Percentiles rank a stretch among this genome's conserved stretches.
Conservation (phyloP, 805 yeast genomes). For the Saccharomyces mikatae region DNA sequence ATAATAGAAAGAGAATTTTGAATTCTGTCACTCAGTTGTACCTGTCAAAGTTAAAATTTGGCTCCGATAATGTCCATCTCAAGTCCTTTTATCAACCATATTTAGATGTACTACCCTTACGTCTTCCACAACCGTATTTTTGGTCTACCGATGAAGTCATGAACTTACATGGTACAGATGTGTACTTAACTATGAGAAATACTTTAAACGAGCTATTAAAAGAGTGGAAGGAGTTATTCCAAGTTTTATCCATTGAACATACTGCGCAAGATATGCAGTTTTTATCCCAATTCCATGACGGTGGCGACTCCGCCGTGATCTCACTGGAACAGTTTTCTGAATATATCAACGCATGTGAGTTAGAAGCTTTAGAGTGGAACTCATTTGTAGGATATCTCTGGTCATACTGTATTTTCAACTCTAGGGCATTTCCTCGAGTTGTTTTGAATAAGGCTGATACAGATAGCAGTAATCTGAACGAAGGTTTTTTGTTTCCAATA, state of each 20-base stretch:
- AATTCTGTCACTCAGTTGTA: constrained; percentile 34
- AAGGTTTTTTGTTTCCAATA: constrained; percentile 68
- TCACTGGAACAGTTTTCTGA: background rate
- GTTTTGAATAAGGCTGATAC: constrained; percentile 35
- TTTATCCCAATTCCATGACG: background rate
- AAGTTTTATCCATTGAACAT: constrained; percentile 3
- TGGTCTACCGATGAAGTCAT: constrained; percentile 50
- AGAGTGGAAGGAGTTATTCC: constrained; percentile 43
- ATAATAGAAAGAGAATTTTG: constrained; percentile 15
- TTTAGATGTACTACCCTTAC: constrained; percentile 40
- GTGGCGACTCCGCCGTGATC: background rate
- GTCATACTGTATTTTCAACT: constrained; percentile 61
- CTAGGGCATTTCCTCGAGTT: constrained; percentile 75
- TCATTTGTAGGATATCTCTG: constrained; percentile 64
- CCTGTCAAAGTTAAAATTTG: constrained; percentile 38
- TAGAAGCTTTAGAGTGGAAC: constrained; percentile 39
- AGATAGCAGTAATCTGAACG: constrained; percentile 32
- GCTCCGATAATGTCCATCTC: constrained; percentile 11
- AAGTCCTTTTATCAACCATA: constrained; percentile 35
- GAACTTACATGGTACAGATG: constrained; percentile 59
- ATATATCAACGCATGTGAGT: background rate
- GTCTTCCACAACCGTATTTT: constrained; percentile 53
- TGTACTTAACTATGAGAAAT: constrained; percentile 46
- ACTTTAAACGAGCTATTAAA: constrained; percentile 39
- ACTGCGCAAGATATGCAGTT: background rate